These are phyloP conservation scores for Thelephora terrestris DNA, from an alignment of 1,284 basidiomycete species.

Conservation along the genomic window DNA sequence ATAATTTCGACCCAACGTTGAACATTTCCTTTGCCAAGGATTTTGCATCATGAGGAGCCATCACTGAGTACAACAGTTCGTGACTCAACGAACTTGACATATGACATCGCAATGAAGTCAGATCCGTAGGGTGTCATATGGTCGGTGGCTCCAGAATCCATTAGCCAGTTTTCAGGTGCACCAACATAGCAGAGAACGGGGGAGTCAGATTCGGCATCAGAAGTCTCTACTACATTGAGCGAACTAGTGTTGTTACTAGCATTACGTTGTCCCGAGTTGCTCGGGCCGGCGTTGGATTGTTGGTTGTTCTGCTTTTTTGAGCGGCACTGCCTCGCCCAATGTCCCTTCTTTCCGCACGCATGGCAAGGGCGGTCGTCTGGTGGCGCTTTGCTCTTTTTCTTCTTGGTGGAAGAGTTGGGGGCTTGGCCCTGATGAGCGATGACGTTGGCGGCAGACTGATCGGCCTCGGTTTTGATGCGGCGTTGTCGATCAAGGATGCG, in stretches of 20 bases:
- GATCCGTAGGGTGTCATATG: conserved; percentile 1
- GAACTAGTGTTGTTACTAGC: neutral
- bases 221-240: neutral
- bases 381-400: neutral
- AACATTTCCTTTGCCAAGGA: too few species aligned
- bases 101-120: neutral
- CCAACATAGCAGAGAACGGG: neutral
- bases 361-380: neutral
- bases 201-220: too few species aligned
- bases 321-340: neutral
- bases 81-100: neutral
- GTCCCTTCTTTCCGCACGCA: neutral
- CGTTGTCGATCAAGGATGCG: neutral
- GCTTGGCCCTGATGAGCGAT: too few species aligned
- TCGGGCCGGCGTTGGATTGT: neutral
- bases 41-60: neutral
- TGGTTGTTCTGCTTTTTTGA: neutral
- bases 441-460: neutral
- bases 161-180: neutral
- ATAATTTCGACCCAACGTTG: too few species aligned
- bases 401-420: too few species aligned
- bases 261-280: too few species aligned
- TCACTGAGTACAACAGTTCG: neutral
- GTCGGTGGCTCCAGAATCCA: conserved; percentile 5
- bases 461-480: neutral